Evolutionary conservation across 495 filamentous ascomycete species (phyloP), one percentile per base, ranked within the genome.

Genomic region (Penicillium dipodomyicola): DNA sequence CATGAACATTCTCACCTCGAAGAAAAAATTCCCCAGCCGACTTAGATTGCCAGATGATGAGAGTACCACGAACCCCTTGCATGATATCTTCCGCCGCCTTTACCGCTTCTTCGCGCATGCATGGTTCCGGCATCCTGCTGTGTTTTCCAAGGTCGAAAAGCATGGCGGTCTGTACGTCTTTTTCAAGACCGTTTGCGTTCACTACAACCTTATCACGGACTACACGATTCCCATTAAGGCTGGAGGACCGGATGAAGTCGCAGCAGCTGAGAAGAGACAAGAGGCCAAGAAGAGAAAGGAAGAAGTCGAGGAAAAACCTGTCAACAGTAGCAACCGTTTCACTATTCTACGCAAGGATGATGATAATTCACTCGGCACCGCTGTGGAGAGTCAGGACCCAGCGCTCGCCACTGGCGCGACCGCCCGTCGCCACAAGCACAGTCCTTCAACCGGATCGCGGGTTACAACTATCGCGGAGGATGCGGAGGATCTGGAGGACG

Each of bases 91-190:
- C 72, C 83, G 95, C 50, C 82, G 94, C 8, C 81, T 97, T 49
- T 96, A 98, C 70, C 83, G 94, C 45, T 97, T 98, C 68, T 97
- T 97, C 67, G 95, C 94, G 49, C 94, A 98, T 65, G 94, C 94
- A 11, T 98, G 94, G 94, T 98, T 96, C 70, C 92, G 96, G 70
- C 94, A 98, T 67, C 84, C 91, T 19, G 84, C 84, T 48, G 87
- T 96, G n/a, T 98, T 97, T 67, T 97, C 92, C 92, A 84, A 89
- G 39, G 87, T 97, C n/a, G 95, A 98, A 70, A 81, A 81, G 12
- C 82, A 89, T 67, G 87, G 87, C 45, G 94, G 94, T 10, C 72
- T 98, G 2, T 98, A 97, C 68, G 80, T 94, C 39, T 87, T 98
- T 57, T 97, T 97, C 80, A 97, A 97, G 79, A 95, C 87, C 0